These are phyloP conservation scores for Thalia dealbata DNA, from an alignment of 176 grass and related monocot genomes.

Conservation along the genomic window DNA sequence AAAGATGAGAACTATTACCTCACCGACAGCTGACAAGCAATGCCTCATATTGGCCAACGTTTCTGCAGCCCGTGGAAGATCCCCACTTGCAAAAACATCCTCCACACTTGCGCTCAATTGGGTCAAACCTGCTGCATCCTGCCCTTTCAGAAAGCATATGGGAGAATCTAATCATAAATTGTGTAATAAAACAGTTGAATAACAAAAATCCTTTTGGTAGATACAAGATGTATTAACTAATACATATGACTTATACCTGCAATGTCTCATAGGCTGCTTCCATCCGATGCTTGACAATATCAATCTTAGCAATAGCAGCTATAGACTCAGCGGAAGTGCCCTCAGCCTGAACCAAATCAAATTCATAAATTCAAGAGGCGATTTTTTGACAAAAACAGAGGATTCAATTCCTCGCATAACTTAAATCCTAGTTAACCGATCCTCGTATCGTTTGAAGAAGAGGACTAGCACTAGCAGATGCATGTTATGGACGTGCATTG, in stretches of 20 bases:
- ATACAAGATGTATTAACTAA: not conserved
- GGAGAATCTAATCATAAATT: slow-evolving; percentile 2
- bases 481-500: not conserved
- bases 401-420: not conserved
- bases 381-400: not conserved
- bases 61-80: slow-evolving; percentile 89
- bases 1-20: slow-evolving; percentile 32
- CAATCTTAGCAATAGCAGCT: slow-evolving; percentile 73
- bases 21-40: slow-evolving; percentile 98
- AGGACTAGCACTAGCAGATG: not conserved
- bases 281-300: slow-evolving; percentile 92
- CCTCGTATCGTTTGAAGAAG: not conserved
- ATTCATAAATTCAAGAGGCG: not conserved
- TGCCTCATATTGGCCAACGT: slow-evolving; percentile 96
- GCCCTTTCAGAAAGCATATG: slow-evolving; percentile 12
- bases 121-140: slow-evolving; percentile 96
- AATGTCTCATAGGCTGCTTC: slow-evolving; percentile 88
- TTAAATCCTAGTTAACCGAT: not conserved
- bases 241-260: slow-evolving; percentile 40
- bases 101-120: slow-evolving; percentile 92
- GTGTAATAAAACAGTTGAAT: not conserved
- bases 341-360: slow-evolving; percentile 48
- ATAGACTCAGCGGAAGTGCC: slow-evolving; percentile 95
- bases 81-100: slow-evolving; percentile 99
- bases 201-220: not conserved